Evolutionary conservation across 2,329 filamentous ascomycete genomes (phyloP).

Genomic region (Botrytis fragariae): DNA sequence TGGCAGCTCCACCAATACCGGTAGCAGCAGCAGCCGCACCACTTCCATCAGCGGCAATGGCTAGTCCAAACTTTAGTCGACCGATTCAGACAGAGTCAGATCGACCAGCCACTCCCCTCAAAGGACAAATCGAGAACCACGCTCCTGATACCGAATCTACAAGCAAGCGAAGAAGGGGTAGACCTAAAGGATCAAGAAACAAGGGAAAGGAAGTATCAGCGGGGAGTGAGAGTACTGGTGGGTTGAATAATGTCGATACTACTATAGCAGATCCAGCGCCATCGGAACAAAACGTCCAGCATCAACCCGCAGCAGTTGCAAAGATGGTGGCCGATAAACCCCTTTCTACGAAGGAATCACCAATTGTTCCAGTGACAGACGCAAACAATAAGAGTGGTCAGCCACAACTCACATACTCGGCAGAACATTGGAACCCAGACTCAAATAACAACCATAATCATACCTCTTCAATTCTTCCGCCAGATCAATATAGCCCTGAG

Average conservation of each 20-base stretch:
- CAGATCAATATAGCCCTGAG: constrained; percentile 37
- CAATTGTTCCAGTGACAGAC: constrained; percentile 17
- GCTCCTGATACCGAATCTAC: constrained; percentile 26
- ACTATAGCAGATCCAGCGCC: constrained; percentile 21
- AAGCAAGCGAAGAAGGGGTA: constrained; percentile 40
- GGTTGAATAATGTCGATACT: neutral
- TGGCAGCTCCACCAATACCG: constrained; percentile 22
- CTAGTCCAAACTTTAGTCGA: constrained; percentile 20
- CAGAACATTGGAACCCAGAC: constrained; percentile 32
- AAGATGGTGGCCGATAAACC: constrained; percentile 23
- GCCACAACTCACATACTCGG: constrained; percentile 25
- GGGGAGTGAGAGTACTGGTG: constrained; percentile 12
- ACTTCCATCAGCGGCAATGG: constrained; percentile 3
- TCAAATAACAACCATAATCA: constrained; percentile 23
- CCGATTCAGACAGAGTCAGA: constrained; percentile 24
- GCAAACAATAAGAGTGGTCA: constrained; percentile 39
- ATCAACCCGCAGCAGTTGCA: constrained; percentile 25
- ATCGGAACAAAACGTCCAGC: constrained; percentile 25
- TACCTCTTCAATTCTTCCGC: constrained; percentile 17
- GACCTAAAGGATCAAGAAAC: constrained; percentile 54
- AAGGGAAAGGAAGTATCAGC: constrained; percentile 35
- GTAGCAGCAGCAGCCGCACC: neutral
- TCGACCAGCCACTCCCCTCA: constrained; percentile 28
- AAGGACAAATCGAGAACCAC: constrained; percentile 26
- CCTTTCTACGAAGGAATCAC: constrained; percentile 21